Percentiles rank a stretch among this genome's conserved stretches.
Conservation (phyloP, 768 basidiomycete genomes). For the Suillus weaverae region DNA sequence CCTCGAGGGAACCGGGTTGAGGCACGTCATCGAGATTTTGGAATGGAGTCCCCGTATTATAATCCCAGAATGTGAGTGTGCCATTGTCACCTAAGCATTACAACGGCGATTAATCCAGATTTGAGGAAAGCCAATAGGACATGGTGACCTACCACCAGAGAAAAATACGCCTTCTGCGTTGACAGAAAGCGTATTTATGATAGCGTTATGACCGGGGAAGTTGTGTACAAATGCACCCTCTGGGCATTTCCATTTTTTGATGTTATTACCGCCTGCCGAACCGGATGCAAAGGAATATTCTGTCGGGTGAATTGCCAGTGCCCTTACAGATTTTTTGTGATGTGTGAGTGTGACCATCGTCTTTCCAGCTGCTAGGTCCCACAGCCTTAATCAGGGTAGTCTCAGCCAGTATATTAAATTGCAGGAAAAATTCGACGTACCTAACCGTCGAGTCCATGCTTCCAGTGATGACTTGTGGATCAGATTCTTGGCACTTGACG, state of each 20-base stretch:
- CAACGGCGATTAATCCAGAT: slow-evolving; percentile 3
- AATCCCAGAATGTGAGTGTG: slow-evolving; percentile 91
- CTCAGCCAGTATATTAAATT: slow-evolving; percentile 4
- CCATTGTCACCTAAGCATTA: slow-evolving; percentile 79
- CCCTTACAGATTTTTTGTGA: slow-evolving; percentile 97
- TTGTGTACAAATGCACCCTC: slow-evolving; percentile 96
- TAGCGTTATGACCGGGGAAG: slow-evolving; percentile 94
- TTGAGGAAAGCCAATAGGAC: neutral
- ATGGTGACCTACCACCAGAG: slow-evolving; percentile 73
- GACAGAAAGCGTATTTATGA: slow-evolving; percentile 93
- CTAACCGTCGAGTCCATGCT: slow-evolving; percentile 98
- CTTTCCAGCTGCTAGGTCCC: slow-evolving; percentile 98
- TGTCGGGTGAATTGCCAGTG: slow-evolving; percentile 92
- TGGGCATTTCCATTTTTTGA: slow-evolving; percentile 99
- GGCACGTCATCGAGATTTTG: slow-evolving; percentile 92
- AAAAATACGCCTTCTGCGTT: slow-evolving; percentile 97
- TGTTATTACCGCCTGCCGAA: slow-evolving; percentile 98
- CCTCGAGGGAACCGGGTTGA: slow-evolving; percentile 97
- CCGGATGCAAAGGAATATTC: slow-evolving; percentile 97
- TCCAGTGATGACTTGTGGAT: slow-evolving; percentile 97
- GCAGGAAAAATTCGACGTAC: slow-evolving; percentile 40
- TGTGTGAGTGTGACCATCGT: slow-evolving; percentile 97
- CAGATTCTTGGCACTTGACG: slow-evolving; percentile 94
- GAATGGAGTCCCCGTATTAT: slow-evolving; percentile 90
- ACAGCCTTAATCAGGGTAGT: slow-evolving; percentile 53